Percentiles rank a stretch among this genome's conserved stretches.
Conservation (phyloP, 1,284 basidiomycete genomes). For the Moesziomyces parantarcticus region DNA sequence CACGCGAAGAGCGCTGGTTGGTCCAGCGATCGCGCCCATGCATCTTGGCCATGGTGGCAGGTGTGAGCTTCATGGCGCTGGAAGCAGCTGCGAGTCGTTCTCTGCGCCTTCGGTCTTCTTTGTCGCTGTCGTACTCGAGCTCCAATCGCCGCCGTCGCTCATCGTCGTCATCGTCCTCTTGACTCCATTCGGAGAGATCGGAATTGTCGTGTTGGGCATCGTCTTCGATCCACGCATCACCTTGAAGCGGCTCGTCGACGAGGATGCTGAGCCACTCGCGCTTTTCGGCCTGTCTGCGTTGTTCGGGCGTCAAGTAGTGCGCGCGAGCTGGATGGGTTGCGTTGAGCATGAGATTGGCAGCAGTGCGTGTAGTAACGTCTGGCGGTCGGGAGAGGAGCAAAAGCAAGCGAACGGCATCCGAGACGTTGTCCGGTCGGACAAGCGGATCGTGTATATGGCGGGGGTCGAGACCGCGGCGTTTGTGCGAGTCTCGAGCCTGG, state of each 20-base stretch:
- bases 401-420: constrained; percentile 31
- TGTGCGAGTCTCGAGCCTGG: constrained; percentile 17
- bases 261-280: constrained; percentile 42
- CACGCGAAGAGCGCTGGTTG: background rate
- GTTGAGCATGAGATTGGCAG: constrained; percentile 40
- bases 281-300: constrained; percentile 29
- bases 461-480: constrained; percentile 11
- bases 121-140: constrained; percentile 37
- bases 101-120: constrained; percentile 15
- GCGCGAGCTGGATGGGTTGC: constrained; percentile 20
- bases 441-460: constrained; percentile 23
- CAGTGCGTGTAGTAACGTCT: constrained; percentile 35
- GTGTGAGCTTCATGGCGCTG: constrained; percentile 9
- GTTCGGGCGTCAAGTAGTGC: constrained; percentile 36
- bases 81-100: constrained; percentile 14
- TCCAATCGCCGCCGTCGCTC: constrained; percentile 10
- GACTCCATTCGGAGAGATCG: constrained; percentile 44
- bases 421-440: constrained; percentile 39
- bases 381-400: constrained; percentile 34
- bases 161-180: constrained; percentile 30
- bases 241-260: constrained; percentile 36
- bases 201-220: constrained; percentile 14
- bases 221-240: constrained; percentile 21
- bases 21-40: constrained; percentile 26
- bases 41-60: constrained; percentile 8